Conservation (phyloP, 768 basidiomycete genomes). For the Cytidiella melzeri region DNA sequence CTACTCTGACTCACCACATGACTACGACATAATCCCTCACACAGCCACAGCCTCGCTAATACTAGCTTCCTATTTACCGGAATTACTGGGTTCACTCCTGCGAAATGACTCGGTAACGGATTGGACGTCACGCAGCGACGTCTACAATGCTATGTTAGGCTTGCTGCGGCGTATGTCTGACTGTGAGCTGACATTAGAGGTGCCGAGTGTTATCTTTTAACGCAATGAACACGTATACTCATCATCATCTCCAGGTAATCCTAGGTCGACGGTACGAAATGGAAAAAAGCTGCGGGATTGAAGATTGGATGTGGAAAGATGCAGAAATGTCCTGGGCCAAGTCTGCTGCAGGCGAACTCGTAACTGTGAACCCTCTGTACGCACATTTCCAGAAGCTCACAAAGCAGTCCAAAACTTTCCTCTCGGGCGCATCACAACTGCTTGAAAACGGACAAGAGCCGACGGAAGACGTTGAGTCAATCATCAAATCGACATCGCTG, state of each 20-base stretch:
- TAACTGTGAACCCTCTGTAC: constrained; percentile 37
- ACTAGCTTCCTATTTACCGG: constrained; percentile 40
- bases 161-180: constrained; percentile 44
- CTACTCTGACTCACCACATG: constrained; percentile 35
- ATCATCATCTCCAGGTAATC: constrained; percentile 23
- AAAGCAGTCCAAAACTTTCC: constrained; percentile 45
- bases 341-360: constrained; percentile 18
- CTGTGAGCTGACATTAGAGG: constrained; percentile 41
- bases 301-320: constrained; percentile 43
- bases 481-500: constrained; percentile 37
- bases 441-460: constrained; percentile 24
- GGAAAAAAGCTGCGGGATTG: constrained; percentile 34
- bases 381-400: constrained; percentile 49
- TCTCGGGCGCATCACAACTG: constrained; percentile 38
- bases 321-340: constrained; percentile 37
- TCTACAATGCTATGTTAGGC: constrained; percentile 43
- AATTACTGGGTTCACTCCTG: constrained; percentile 38
- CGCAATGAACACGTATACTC: not conserved
- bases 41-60: constrained; percentile 36
- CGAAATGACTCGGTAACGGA: constrained; percentile 52
- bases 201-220: constrained; percentile 2
- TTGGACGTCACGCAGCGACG: constrained; percentile 41
- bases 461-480: constrained; percentile 30
- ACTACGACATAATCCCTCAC: constrained; percentile 47
- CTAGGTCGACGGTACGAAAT: constrained; percentile 35